A percentile compares a stretch with the other conserved stretches of the same genome.
These are phyloP conservation scores for Glaciozyma martinii DNA, from an alignment of 768 basidiomycete genomes.

Conservation along the genomic window DNA sequence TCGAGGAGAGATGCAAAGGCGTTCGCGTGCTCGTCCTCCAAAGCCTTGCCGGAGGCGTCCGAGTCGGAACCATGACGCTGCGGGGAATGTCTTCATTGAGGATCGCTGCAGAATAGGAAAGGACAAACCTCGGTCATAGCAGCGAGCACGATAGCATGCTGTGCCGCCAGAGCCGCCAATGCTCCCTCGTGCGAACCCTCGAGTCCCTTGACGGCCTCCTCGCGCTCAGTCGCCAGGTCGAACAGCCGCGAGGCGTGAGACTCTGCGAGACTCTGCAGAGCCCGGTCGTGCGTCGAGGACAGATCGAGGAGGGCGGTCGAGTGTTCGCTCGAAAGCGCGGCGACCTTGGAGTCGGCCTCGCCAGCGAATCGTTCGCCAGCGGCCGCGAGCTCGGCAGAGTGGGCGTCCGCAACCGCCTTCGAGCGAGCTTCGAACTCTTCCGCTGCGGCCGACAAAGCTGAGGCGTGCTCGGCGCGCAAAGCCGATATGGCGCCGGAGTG, in stretches of 20 bases:
- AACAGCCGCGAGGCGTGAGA: background rate
- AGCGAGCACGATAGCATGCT: background rate
- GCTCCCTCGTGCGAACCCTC: slow-evolving; percentile 29
- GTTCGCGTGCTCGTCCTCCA: slow-evolving; percentile 3
- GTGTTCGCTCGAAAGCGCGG: slow-evolving; percentile 50
- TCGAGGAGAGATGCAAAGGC: background rate
- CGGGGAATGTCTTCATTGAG: background rate
- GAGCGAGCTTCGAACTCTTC: slow-evolving; percentile 45
- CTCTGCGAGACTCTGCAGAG: slow-evolving; percentile 39
- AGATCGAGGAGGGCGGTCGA: slow-evolving; percentile 44
- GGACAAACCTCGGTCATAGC: background rate
- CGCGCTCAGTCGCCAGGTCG: slow-evolving; percentile 10
- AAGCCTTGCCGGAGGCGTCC: background rate
- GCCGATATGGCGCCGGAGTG: slow-evolving; percentile 48
- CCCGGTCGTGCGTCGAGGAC: slow-evolving; percentile 44
- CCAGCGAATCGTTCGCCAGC: background rate
- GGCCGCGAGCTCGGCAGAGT: slow-evolving; percentile 2
- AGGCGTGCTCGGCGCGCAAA: slow-evolving; percentile 20
- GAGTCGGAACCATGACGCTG: background rate
- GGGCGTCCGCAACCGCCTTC: slow-evolving; percentile 50
- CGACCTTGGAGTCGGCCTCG: slow-evolving; percentile 9
- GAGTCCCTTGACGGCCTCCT: slow-evolving; percentile 16
- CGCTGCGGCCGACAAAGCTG: slow-evolving; percentile 52
- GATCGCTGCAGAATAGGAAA: background rate
- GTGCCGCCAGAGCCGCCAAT: slow-evolving; percentile 33